Percentiles rank a stretch among this genome's conserved stretches.
These are phyloP conservation scores for Candida manassasensis DNA, from an alignment of 805 yeast genomes.

Conservation along the genomic window DNA sequence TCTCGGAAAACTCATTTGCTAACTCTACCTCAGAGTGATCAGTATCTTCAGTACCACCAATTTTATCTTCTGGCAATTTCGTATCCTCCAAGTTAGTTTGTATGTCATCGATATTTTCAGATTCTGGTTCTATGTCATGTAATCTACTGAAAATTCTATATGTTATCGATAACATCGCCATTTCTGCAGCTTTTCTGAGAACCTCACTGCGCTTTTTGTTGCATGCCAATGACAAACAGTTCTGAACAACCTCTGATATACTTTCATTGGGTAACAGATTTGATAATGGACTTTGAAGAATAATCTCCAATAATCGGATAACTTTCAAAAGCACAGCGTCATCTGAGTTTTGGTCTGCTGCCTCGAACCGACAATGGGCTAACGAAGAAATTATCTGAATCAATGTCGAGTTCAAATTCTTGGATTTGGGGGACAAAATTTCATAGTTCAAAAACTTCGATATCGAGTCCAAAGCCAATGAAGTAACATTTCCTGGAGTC, in stretches of 20 bases:
- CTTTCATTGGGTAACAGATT: slow-evolving; percentile 72
- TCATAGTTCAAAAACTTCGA: slow-evolving; percentile 68
- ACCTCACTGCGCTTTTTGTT: slow-evolving; percentile 90
- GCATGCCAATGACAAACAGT: slow-evolving; percentile 86
- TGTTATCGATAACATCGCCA: slow-evolving; percentile 68
- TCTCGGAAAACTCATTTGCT: slow-evolving; percentile 3
- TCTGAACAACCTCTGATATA: slow-evolving; percentile 83
- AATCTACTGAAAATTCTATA: slow-evolving; percentile 62
- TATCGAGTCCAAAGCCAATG: slow-evolving; percentile 71
- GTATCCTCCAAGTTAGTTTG: slow-evolving; percentile 46
- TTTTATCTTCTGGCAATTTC: slow-evolving; percentile 53
- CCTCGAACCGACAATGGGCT: slow-evolving; percentile 94
- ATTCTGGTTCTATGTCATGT: slow-evolving; percentile 52
- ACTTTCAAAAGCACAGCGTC: slow-evolving; percentile 87
- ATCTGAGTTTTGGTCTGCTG: slow-evolving; percentile 86
- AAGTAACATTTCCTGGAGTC: slow-evolving; percentile 82
- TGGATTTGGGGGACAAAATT: slow-evolving; percentile 53
- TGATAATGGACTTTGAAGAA: slow-evolving; percentile 63
- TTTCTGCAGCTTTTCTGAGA: slow-evolving; percentile 82
- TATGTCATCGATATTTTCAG: slow-evolving; percentile 37
- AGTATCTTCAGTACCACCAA: slow-evolving; percentile 42
- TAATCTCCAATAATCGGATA: slow-evolving; percentile 61
- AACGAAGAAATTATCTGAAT: slow-evolving; percentile 68
- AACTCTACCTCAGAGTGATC: slow-evolving; percentile 7
- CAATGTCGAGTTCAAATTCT: slow-evolving; percentile 52